A percentile compares a stretch with the other conserved stretches of the same genome.
Evolutionary conservation across 257 asterid species (phyloP).

Genomic region (Forsythia suspensa): DNA sequence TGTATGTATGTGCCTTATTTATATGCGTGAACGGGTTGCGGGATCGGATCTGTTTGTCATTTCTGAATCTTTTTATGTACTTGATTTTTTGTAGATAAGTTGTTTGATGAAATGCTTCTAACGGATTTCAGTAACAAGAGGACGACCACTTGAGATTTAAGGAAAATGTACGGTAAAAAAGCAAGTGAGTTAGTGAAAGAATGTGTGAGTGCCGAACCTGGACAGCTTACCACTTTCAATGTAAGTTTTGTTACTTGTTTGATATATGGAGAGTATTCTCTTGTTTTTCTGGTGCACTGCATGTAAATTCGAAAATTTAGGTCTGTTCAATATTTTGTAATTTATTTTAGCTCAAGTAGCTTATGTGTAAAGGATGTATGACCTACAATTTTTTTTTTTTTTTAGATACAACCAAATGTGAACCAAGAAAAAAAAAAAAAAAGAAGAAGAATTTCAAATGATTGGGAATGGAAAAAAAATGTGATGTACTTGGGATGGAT

Average conservation of each 20-base stretch:
- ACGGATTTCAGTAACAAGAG: slow-evolving; percentile 25
- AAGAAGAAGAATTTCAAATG: not conserved
- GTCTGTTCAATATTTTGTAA: not conserved
- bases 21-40: not conserved
- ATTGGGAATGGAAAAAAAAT: not conserved
- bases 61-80: not conserved
- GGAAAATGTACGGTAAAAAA: slow-evolving; percentile 69
- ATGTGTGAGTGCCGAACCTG: slow-evolving; percentile 63
- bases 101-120: slow-evolving; percentile 48
- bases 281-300: slow-evolving; percentile 3
- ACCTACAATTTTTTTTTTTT: not conserved
- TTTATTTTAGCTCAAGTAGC: not conserved
- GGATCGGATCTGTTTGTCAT: not conserved
- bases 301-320: not conserved
- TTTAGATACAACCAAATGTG: not conserved
- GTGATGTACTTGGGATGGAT: not conserved
- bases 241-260: slow-evolving; percentile 35
- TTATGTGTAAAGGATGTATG: not conserved
- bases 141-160: slow-evolving; percentile 9
- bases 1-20: not conserved
- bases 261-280: not conserved
- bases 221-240: slow-evolving; percentile 72
- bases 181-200: slow-evolving; percentile 76
- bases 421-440: not conserved
- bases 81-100: slow-evolving; percentile 3